Conservation (phyloP, 2,329 filamentous ascomycete genomes). For the Zymoseptoria pseudotritici region DNA sequence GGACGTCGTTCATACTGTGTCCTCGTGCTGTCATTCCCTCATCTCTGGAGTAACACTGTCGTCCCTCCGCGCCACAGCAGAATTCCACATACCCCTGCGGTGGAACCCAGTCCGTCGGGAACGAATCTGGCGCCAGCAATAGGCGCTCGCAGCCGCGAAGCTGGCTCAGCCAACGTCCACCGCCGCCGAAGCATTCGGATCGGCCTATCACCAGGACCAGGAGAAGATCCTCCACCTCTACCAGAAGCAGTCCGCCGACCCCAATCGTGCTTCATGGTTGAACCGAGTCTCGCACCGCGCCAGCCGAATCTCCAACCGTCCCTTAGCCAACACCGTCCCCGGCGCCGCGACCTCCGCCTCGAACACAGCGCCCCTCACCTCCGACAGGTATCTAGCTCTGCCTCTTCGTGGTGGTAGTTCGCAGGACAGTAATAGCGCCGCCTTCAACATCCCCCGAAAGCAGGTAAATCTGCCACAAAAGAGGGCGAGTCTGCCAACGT, state of each 20-base stretch:
- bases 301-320: slow-evolving; percentile 22
- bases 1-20: not conserved
- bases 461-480: slow-evolving; percentile 13
- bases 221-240: not conserved
- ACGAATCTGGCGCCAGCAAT: not conserved
- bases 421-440: slow-evolving; percentile 2
- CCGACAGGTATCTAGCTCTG: not conserved
- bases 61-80: not conserved
- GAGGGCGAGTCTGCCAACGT: slow-evolving; percentile 14
- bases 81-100: not conserved
- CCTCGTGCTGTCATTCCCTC: not conserved
- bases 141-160: not conserved
- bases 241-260: not conserved
- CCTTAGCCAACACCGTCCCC: slow-evolving; percentile 3
- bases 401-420: not conserved
- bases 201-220: not conserved
- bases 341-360: slow-evolving; percentile 11
- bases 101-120: not conserved
- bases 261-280: slow-evolving; percentile 7
- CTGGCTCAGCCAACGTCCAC: not conserved
- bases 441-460: slow-evolving; percentile 13
- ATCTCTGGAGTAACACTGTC: not conserved
- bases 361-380: slow-evolving; percentile 2
- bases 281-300: slow-evolving; percentile 24
- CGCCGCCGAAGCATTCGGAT: not conserved